A percentile compares a stretch with the other conserved stretches of the same genome.
These are phyloP conservation scores for Thinopyrum elongatum DNA, from an alignment of 176 grass and related monocot genomes.

Conservation along the genomic window DNA sequence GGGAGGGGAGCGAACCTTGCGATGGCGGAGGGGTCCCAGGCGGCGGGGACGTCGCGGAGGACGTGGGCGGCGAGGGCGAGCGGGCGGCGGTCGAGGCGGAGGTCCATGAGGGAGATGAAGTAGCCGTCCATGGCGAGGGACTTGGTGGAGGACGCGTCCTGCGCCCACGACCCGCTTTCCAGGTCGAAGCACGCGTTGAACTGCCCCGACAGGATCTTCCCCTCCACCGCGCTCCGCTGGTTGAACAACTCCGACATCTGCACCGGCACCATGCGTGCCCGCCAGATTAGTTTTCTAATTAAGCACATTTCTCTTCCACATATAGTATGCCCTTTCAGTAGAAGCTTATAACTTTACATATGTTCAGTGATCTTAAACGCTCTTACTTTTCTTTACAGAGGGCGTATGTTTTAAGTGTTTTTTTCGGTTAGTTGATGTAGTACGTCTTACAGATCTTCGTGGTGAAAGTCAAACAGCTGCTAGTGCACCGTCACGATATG, in stretches of 20 bases:
- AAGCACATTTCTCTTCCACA: no score
- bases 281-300: no score
- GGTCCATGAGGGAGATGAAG: slow-evolving; percentile 92
- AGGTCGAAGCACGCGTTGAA: slow-evolving; percentile 82
- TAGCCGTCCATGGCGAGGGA: slow-evolving; percentile 88
- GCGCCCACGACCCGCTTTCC: slow-evolving; percentile 69
- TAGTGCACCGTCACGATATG: background rate
- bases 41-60: slow-evolving; percentile 46
- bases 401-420: no score
- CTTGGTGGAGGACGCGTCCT: slow-evolving; percentile 62
- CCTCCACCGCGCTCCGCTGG: slow-evolving; percentile 57
- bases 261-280: no score
- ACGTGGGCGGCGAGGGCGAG: slow-evolving; percentile 55
- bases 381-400: no score
- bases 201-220: slow-evolving; percentile 82
- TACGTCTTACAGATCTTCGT: background rate
- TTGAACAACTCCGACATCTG: slow-evolving; percentile 99
- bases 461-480: slow-evolving; percentile 39
- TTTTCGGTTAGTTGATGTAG: no score
- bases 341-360: no score
- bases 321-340: no score
- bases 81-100: slow-evolving; percentile 50
- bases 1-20: slow-evolving; percentile 39
- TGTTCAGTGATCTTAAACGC: no score
- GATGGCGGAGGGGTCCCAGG: slow-evolving; percentile 72